phyloP scores from a whole-genome alignment of 2,329 filamentous ascomycete species.

The Phaeosphaeria sp. region DNA sequence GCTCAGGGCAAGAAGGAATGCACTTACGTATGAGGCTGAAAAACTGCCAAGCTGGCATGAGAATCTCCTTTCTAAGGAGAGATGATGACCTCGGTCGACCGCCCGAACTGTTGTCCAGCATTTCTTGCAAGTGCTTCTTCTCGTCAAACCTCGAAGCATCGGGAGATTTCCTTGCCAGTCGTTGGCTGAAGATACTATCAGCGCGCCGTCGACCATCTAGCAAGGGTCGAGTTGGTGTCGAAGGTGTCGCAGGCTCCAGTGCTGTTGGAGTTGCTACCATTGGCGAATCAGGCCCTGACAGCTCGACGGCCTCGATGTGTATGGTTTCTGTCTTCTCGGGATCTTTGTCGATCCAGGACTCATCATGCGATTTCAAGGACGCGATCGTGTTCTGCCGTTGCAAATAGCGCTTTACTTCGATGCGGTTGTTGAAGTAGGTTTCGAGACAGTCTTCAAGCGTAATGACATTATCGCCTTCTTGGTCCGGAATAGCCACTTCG shows the following conservation, averaged over 20 bases:
- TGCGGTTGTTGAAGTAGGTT: constrained; percentile 91
- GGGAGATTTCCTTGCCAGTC: constrained; percentile 47
- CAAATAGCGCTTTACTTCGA: constrained; percentile 83
- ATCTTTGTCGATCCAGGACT: constrained; percentile 35
- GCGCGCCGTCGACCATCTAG: constrained; percentile 49
- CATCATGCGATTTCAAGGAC: constrained; percentile 51
- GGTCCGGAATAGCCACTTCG: constrained; percentile 87
- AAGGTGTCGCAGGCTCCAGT: constrained; percentile 31
- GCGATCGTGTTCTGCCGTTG: constrained; percentile 66
- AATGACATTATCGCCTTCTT: constrained; percentile 70
- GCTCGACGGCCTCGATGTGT: constrained; percentile 55
- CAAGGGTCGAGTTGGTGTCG: constrained; percentile 33
- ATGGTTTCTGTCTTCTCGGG: constrained; percentile 46
- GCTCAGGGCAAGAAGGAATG: constrained; percentile 3
- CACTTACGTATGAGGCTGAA: constrained; percentile 87
- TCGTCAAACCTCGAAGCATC: constrained; percentile 61
- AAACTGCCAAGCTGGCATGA: constrained; percentile 97
- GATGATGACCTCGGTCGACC: constrained; percentile 47
- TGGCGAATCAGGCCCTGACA: constrained; percentile 43
- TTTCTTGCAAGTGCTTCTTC: constrained; percentile 55
- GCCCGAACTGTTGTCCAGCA: constrained; percentile 40
- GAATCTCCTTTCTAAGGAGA: constrained; percentile 75
- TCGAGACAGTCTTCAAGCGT: constrained; percentile 91
- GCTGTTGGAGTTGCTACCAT: constrained; percentile 42
- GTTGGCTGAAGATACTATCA: constrained; percentile 59